Conservation (phyloP, 2,329 filamentous ascomycete genomes). For the Gnomoniopsis sp. region DNA sequence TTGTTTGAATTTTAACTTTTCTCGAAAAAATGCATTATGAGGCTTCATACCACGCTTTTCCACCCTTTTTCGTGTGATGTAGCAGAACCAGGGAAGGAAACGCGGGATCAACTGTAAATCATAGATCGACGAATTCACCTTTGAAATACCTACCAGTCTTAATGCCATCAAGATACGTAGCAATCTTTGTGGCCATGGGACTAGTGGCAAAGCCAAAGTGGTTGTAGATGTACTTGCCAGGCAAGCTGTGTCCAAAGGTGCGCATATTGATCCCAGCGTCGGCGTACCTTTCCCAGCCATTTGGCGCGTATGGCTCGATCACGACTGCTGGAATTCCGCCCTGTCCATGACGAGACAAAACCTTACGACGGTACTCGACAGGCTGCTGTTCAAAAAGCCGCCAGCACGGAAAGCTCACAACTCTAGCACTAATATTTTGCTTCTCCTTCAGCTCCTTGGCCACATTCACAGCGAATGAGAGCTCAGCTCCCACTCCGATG, state of each 20-base stretch:
- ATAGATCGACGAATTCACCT: constrained; percentile 11
- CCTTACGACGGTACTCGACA: constrained; percentile 32
- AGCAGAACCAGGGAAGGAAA: not conserved
- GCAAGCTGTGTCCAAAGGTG: constrained; percentile 48
- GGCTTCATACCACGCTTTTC: no score
- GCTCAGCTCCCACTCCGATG: constrained; percentile 35
- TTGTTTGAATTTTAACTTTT: no score
- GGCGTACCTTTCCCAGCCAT: constrained; percentile 55
- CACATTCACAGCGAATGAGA: constrained; percentile 39
- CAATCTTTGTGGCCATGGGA: constrained; percentile 31
- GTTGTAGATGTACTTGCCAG: constrained; percentile 47
- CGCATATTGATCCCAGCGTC: constrained; percentile 47
- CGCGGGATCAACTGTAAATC: not conserved
- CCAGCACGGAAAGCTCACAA: constrained; percentile 36
- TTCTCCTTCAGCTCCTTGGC: constrained; percentile 31
- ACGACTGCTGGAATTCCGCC: constrained; percentile 37
- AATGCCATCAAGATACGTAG: not conserved
- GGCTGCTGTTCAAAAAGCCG: constrained; percentile 33
- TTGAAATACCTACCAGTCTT: constrained; percentile 1
- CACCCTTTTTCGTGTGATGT: no score
- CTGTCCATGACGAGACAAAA: constrained; percentile 32
- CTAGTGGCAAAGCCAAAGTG: constrained; percentile 49
- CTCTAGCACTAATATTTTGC: constrained; percentile 27
- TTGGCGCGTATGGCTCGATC: constrained; percentile 49
- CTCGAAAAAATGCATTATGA: no score